Evolutionary conservation across 768 basidiomycete species (phyloP), one percentile per base, ranked within the genome.

Genomic region (Amanita subjunquillea): DNA sequence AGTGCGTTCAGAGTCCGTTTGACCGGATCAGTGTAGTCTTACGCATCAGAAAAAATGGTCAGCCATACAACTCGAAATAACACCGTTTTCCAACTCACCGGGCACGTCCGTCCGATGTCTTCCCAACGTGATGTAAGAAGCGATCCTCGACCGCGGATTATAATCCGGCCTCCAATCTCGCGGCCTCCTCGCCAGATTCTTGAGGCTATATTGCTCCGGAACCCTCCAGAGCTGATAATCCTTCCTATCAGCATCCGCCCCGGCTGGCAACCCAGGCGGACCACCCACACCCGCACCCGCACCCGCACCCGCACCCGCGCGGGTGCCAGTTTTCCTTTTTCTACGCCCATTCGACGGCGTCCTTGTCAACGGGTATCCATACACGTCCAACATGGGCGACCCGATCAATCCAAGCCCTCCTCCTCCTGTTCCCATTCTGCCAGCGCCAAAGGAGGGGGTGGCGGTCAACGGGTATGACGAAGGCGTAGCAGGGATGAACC

Each of bases 81-180:
- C 10, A 32, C 25, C 1, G 8, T 5, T 20, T 43, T 6, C 17
- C 17, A 17, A 6, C 7, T 50, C 37, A 71, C 72, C 71, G 58
- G 54, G 59, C 1, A 72, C 69, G 50, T 68, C 67, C 0, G 68
- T 64, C 29, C 59, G 57, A 23, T 51, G 56, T 54, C 58, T 69
- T 13, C 58, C 59, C 30, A 69, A 56, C 38, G 58, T 57, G n/a
- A 62, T 60, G 3, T 68, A 57, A 41, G 59, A 66, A 20, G 60
- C 57, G 5, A 69, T 22, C 32, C 64, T 64, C 9, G 56, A 50
- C 15, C 62, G 56, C 1, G 67, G 57, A 17, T 60, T 60, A 58
- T 70, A 75, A 51, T 73, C 73, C 3, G 68, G 63, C 46, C 73
- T 65, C 73, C 73, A 75, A 58, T 75, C 73, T 20, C 64, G 54